These are phyloP conservation scores for Spergularia marina DNA, from an alignment of 148 eudicot genomes.

Conservation along the genomic window DNA sequence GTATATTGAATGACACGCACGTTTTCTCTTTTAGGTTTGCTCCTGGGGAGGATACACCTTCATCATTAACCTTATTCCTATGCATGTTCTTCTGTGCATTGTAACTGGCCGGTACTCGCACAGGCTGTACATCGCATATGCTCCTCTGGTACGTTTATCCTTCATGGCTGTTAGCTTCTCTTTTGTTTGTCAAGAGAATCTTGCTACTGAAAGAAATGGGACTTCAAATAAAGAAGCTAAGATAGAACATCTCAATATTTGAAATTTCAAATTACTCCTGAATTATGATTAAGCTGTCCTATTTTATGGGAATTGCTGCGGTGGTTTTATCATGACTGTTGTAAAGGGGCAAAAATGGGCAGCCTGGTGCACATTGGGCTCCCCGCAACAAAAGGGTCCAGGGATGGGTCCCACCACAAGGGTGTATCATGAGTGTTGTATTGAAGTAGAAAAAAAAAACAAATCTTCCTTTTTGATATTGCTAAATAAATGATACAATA, in stretches of 20 bases:
- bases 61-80: slow-evolving; percentile 91
- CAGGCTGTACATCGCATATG: slow-evolving; percentile 88
- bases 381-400: too few species aligned
- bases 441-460: too few species aligned
- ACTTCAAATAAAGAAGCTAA: background rate
- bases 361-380: too few species aligned
- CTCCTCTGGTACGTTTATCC: slow-evolving; percentile 75
- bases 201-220: background rate
- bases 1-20: background rate
- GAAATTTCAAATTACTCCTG: background rate
- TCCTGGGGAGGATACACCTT: slow-evolving; percentile 99
- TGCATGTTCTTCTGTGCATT: slow-evolving; percentile 94
- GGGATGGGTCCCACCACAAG: too few species aligned
- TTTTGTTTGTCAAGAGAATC: background rate
- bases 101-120: slow-evolving; percentile 94
- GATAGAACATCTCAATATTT: background rate
- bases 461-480: too few species aligned
- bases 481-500: too few species aligned
- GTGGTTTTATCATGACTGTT: background rate
- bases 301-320: background rate
- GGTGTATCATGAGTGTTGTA: too few species aligned
- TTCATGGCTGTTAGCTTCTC: background rate
- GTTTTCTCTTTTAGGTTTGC: slow-evolving; percentile 61
- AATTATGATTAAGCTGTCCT: background rate
- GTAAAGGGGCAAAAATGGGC: background rate